These are phyloP conservation scores for Chaetomiaceae sp. DNA, from an alignment of 2,329 filamentous ascomycete genomes.

Conservation along the genomic window DNA sequence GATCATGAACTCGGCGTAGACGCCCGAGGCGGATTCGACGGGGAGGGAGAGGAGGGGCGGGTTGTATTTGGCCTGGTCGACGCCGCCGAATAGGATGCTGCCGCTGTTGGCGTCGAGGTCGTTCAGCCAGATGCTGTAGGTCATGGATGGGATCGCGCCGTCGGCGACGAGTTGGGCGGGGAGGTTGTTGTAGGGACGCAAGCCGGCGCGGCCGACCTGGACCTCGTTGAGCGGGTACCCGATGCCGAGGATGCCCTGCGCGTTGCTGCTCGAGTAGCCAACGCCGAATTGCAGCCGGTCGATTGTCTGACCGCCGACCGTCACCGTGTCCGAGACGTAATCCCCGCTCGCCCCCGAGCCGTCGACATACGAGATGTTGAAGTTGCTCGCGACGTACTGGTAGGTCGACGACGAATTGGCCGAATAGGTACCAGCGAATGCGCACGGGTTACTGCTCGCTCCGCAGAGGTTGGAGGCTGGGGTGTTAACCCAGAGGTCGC, in stretches of 20 bases:
- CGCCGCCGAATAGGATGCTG: slow-evolving; percentile 68
- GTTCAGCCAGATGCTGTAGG: slow-evolving; percentile 73
- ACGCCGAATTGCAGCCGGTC: slow-evolving; percentile 65
- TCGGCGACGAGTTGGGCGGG: slow-evolving; percentile 59
- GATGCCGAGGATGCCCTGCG: slow-evolving; percentile 77
- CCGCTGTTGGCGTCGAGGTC: slow-evolving; percentile 62
- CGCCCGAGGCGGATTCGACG: slow-evolving; percentile 49
- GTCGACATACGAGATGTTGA: slow-evolving; percentile 87
- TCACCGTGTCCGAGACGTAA: slow-evolving; percentile 71
- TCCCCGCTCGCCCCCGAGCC: slow-evolving; percentile 72
- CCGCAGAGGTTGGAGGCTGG: slow-evolving; percentile 56
- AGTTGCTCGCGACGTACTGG: slow-evolving; percentile 64
- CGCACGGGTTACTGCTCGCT: slow-evolving; percentile 46
- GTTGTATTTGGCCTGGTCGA: slow-evolving; percentile 61
- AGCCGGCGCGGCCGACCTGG: slow-evolving; percentile 54
- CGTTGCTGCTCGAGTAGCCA: slow-evolving; percentile 56
- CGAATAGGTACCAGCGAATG: slow-evolving; percentile 59
- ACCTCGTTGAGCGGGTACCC: slow-evolving; percentile 79
- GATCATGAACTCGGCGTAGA: slow-evolving; percentile 61
- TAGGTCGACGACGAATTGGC: slow-evolving; percentile 73
- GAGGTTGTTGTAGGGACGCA: slow-evolving; percentile 60
- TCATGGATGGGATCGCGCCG: slow-evolving; percentile 58
- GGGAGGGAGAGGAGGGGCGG: slow-evolving; percentile 63
- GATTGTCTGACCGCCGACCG: slow-evolving; percentile 51
- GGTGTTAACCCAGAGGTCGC: slow-evolving; percentile 68